These are phyloP conservation scores for Neocatenulostroma microsporum DNA, from an alignment of 2,329 filamentous ascomycete species.

Conservation along the genomic window DNA sequence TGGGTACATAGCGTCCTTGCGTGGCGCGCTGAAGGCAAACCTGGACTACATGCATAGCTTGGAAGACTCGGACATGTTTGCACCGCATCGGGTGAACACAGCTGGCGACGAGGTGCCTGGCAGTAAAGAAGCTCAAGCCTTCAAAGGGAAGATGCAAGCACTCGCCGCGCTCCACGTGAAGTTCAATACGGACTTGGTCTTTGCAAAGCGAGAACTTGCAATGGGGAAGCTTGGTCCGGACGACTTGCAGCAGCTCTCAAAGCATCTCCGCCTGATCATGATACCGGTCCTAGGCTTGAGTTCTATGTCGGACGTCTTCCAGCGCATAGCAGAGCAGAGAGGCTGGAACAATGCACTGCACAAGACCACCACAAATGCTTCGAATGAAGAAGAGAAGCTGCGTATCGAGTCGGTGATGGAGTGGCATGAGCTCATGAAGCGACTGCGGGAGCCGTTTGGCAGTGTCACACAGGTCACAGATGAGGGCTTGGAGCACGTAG, in stretches of 20 bases:
- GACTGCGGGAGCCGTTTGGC: constrained; percentile 60
- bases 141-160: constrained; percentile 39
- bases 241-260: constrained; percentile 55
- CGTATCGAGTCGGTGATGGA: constrained; percentile 29
- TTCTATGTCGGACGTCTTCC: constrained; percentile 60
- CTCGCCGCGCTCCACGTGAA: constrained; percentile 60
- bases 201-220: constrained; percentile 67
- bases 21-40: constrained; percentile 52
- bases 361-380: constrained; percentile 9
- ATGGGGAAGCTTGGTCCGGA: constrained; percentile 58
- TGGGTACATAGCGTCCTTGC: constrained; percentile 50
- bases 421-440: constrained; percentile 49
- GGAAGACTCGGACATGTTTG: constrained; percentile 49
- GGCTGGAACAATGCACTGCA: constrained; percentile 35
- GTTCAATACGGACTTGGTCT: constrained; percentile 57
- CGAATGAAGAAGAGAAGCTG: constrained; percentile 26
- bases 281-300: constrained; percentile 61
- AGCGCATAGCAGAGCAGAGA: constrained; percentile 52
- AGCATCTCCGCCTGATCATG: constrained; percentile 52
- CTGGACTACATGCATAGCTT: constrained; percentile 56
- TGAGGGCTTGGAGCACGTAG: constrained; percentile 57
- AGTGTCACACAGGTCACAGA: constrained; percentile 56
- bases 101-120: constrained; percentile 25
- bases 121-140: constrained; percentile 37
- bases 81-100: constrained; percentile 45